Conservation (phyloP, 371 early-diverging fungal genomes). For the Lichtheimia ornata region DNA sequence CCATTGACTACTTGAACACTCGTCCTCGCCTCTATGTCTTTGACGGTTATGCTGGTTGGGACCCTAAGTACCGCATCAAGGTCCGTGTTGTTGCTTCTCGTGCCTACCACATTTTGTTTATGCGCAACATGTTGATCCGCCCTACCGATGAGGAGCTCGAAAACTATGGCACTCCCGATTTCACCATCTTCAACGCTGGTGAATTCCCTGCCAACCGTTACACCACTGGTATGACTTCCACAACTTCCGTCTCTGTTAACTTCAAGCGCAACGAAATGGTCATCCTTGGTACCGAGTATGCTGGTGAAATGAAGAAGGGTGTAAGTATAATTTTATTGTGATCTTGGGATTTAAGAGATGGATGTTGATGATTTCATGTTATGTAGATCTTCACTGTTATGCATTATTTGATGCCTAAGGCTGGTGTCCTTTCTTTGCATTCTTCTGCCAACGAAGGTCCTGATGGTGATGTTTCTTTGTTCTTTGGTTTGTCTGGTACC, state of each 20-base stretch:
- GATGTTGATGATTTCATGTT: neutral
- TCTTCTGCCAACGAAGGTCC: slow-evolving; percentile 94
- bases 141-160: slow-evolving; percentile 90
- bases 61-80: slow-evolving; percentile 95
- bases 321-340: slow-evolving; percentile 26
- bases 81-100: slow-evolving; percentile 93
- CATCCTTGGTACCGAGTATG: slow-evolving; percentile 96
- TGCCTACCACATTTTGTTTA: slow-evolving; percentile 95
- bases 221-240: slow-evolving; percentile 96
- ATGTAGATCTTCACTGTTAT: slow-evolving; percentile 88
- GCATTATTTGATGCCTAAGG: slow-evolving; percentile 98
- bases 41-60: slow-evolving; percentile 95
- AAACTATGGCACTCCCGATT: slow-evolving; percentile 91
- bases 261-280: slow-evolving; percentile 83
- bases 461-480: slow-evolving; percentile 90
- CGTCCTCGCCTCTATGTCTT: slow-evolving; percentile 92
- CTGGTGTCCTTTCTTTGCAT: slow-evolving; percentile 95
- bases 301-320: slow-evolving; percentile 99
- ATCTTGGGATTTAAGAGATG: neutral
- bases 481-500: slow-evolving; percentile 97
- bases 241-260: slow-evolving; percentile 89
- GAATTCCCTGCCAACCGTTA: slow-evolving; percentile 95
- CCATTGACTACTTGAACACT: slow-evolving; percentile 96
- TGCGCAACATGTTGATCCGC: slow-evolving; percentile 97
- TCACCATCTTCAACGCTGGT: slow-evolving; percentile 96